These are phyloP conservation scores for Aureobasidium sp. DNA, from an alignment of 2,329 filamentous ascomycete genomes.

Conservation along the genomic window DNA sequence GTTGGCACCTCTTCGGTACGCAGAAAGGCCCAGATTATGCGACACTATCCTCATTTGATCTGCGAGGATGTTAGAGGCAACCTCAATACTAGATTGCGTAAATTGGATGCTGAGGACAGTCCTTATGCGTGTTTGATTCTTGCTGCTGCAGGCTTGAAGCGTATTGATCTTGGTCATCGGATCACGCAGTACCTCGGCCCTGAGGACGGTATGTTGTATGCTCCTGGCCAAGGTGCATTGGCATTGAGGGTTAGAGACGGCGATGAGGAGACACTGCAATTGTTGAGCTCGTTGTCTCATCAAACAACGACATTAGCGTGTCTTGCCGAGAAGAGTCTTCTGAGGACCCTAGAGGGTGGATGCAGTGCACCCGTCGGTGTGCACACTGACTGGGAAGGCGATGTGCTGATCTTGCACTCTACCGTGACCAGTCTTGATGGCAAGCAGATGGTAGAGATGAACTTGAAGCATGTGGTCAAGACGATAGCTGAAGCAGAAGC, in stretches of 20 bases:
- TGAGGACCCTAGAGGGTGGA: constrained; percentile 82
- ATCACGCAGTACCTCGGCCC: constrained; percentile 71
- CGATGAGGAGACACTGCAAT: constrained; percentile 53
- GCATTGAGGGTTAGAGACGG: constrained; percentile 70
- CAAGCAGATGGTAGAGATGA: constrained; percentile 59
- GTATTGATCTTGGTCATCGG: constrained; percentile 60
- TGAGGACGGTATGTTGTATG: constrained; percentile 68
- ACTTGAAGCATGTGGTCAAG: constrained; percentile 46
- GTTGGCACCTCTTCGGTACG: constrained; percentile 85
- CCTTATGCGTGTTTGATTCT: constrained; percentile 72
- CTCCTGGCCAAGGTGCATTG: constrained; percentile 84
- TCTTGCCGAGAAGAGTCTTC: constrained; percentile 69
- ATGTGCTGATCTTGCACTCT: constrained; percentile 59
- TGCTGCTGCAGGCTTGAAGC: constrained; percentile 73
- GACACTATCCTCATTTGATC: constrained; percentile 64
- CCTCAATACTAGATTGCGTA: constrained; percentile 72
- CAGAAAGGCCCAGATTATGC: constrained; percentile 71
- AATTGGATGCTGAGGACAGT: constrained; percentile 70
- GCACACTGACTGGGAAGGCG: constrained; percentile 52
- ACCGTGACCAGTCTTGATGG: constrained; percentile 78
- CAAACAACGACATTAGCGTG: constrained; percentile 59
- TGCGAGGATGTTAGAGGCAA: constrained; percentile 82
- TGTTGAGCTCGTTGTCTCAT: constrained; percentile 58
- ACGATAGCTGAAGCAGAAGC: constrained; percentile 60
- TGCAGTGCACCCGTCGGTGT: constrained; percentile 87